These are phyloP conservation scores for Sporothrix pallida DNA, from an alignment of 2,329 filamentous ascomycete genomes.

Conservation along the genomic window DNA sequence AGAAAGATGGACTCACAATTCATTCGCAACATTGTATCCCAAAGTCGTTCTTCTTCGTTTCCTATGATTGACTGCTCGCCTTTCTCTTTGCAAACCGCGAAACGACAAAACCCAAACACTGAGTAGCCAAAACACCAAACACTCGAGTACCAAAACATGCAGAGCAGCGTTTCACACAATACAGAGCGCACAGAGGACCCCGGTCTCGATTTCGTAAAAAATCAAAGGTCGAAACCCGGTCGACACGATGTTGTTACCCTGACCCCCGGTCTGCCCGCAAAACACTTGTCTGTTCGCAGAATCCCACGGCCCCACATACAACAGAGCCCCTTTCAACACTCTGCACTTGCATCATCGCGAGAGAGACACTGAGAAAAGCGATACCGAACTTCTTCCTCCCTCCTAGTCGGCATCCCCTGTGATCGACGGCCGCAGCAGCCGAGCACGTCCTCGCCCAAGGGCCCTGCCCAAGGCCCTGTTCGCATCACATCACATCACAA, in stretches of 20 bases:
- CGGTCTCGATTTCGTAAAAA: neutral
- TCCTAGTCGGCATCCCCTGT: neutral
- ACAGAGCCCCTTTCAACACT: neutral
- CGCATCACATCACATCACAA: neutral
- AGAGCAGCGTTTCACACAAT: constrained; percentile 18
- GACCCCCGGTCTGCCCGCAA: neutral
- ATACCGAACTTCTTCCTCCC: neutral
- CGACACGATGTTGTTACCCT: neutral
- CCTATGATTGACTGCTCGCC: neutral
- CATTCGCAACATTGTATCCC: neutral
- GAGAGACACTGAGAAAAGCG: neutral
- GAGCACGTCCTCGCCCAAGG: neutral
- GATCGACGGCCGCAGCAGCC: constrained; percentile 14
- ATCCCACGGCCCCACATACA: neutral
- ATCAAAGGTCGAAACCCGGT: neutral
- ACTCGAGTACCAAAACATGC: neutral
- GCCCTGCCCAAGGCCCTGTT: neutral
- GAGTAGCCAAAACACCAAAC: neutral
- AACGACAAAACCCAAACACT: neutral
- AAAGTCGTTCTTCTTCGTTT: neutral
- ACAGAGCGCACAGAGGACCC: neutral
- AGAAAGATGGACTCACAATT: neutral
- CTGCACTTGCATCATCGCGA: neutral
- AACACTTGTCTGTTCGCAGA: constrained; percentile 22
- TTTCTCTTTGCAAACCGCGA: neutral